Base-by-base conservation (phyloP, 768 basidiomycete genomes). In the Hemileccinum rubropunctum region DNA sequence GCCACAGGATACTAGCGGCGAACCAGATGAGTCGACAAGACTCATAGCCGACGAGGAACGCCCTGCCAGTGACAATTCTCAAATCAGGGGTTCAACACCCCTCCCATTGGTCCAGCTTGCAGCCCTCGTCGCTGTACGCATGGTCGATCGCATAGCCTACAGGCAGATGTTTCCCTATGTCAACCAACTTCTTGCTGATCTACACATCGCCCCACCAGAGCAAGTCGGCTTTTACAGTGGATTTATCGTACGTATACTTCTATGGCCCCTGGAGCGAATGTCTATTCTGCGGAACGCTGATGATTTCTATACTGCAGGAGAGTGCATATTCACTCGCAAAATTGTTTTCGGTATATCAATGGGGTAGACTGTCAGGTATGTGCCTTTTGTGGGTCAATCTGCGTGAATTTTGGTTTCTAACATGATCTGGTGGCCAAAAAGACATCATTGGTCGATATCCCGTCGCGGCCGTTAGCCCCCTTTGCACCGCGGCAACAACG, bases 171-270 rank as follows among this genome's bases (percentile, higher is more conserved):
- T 77, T 45, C 84, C 85, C 1, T 87, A 84, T 56, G 75, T 86
- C 49, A 86, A 86, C 55, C 74, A 85, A 60, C 77, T 85, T 64
- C 76, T 87, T 45, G 70, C 69, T 11, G 73, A 74, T 34, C 65
- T 86, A 1, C 67, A 75, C 46, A 58, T 84, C 27, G 79, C 81
- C 14, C 72, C 81, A 54, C 76, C 76, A 4, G 79, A 80, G 13
- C 71, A 72, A 50, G 76, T 84, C 18, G 85, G 83, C 2, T 80
- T 83, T 47, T 86, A 85, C 61, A 84, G 83, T 53, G 85, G 84
- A 13, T 44, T 84, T 34, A 78, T 83, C 48, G 82, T 83, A 37
- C 21, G 58, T 57, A 23, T 17, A 9, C 28, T 30, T 9, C 11
- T 12, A 30, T 30, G 28, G 7, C 28, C 28, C 11, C 8, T 2